phyloP scores from a whole-genome alignment of 1,284 basidiomycete species.

The Ustilago tritici region DNA sequence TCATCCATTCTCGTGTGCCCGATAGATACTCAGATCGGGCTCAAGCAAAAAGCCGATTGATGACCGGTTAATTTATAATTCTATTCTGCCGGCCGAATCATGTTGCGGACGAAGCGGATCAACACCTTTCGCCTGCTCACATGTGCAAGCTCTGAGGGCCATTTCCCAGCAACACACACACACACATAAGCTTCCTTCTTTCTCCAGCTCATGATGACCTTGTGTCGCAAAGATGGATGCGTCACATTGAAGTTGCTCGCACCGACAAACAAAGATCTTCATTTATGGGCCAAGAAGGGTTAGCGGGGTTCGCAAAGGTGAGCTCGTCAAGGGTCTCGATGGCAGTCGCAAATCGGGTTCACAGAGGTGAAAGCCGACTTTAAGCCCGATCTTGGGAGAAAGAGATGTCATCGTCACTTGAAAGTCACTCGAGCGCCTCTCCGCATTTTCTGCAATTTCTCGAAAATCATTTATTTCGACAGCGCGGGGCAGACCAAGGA shows the following conservation, averaged over 20 bases:
- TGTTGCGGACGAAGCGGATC: conserved; percentile 28
- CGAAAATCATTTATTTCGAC: neutral
- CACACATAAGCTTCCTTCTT: neutral
- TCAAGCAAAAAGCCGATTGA: neutral
- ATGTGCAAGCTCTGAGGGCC: neutral
- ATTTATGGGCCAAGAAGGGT: neutral
- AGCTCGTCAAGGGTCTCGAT: neutral
- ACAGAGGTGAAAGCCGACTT: neutral
- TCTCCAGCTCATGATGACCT: neutral
- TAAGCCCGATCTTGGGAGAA: neutral
- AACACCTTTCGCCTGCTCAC: neutral
- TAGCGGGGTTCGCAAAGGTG: neutral
- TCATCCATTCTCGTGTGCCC: neutral
- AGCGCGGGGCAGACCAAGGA: conserved; percentile 11
- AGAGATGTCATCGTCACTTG: neutral
- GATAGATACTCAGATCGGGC: conserved; percentile 10
- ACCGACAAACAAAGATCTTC: neutral
- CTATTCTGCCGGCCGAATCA: conserved; percentile 15
- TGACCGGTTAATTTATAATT: conserved; percentile 7
- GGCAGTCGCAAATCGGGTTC: conserved; percentile 4
- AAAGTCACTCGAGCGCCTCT: neutral
- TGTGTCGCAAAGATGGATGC: neutral
- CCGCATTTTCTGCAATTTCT: neutral
- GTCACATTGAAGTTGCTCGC: conserved; percentile 7
- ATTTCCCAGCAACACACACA: conserved; percentile 12